Conservation (phyloP, 2,329 filamentous ascomycete species). For the Alternaria tenuissima region DNA sequence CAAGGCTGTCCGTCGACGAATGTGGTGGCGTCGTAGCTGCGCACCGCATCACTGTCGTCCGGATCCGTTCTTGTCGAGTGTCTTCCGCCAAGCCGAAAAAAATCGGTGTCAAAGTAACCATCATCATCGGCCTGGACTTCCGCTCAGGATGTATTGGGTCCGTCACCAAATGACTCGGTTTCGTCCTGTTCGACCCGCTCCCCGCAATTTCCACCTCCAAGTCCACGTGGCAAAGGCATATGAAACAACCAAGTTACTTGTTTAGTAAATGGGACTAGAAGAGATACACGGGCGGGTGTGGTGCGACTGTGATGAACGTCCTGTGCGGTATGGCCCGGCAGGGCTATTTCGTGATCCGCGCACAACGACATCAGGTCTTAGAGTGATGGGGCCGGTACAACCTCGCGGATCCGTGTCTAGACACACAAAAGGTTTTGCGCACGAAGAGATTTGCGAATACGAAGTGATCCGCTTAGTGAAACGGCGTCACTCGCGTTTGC, state of each 20-base stretch:
- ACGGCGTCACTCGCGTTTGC: conserved; percentile 5
- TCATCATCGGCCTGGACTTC: not conserved
- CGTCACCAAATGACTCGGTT: conserved; percentile 1
- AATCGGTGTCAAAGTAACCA: not conserved
- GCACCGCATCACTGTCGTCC: not conserved
- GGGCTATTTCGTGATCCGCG: conserved; percentile 5
- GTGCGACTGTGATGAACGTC: conserved; percentile 3
- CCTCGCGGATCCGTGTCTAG: conserved; percentile 8
- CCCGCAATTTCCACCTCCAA: conserved; percentile 6
- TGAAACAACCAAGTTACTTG: conserved; percentile 6
- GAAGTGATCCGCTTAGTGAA: conserved; percentile 1
- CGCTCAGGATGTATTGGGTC: not conserved
- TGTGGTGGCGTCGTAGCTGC: not conserved
- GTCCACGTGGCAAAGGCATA: not conserved
- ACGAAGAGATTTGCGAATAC: not conserved
- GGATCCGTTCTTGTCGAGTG: not conserved
- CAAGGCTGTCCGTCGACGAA: not conserved
- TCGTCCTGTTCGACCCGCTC: conserved; percentile 1
- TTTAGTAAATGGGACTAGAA: not conserved
- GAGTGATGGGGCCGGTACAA: not conserved
- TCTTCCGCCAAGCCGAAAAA: not conserved
- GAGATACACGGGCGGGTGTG: not conserved
- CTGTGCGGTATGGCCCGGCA: not conserved
- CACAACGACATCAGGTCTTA: not conserved
- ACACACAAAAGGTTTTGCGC: not conserved